Base-by-base conservation (phyloP, 345 rosid species). In the Linum usitatissimum region DNA sequence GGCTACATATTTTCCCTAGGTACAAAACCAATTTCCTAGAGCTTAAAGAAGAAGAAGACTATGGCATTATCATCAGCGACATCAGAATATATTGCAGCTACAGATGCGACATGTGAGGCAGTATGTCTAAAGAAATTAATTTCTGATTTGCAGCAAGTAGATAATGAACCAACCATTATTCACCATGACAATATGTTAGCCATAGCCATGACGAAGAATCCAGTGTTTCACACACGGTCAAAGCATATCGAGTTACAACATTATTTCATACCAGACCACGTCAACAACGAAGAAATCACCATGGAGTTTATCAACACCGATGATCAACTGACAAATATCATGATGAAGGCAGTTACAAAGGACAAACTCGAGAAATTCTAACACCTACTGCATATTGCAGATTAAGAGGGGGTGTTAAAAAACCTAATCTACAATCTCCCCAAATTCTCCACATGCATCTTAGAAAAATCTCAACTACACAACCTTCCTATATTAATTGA, bases 81-180 rank as follows among this genome's bases (percentile, higher is more conserved):
- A 23, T 1, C 28, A 23, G 28, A 23, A 23, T 23, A 23, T 2
- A 23, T 23, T 23, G 28, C 28, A 23, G 28, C 28, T 23, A 23
- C 2, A 23, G 28, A 23, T 23, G 28, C 28, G 2, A 0, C 28
- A 23, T n/a, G n/a, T 62, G 51, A 70, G 30, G 69, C 65, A 18
- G 51, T 74, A 30, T 74, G 65, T 68, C 21, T 66, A 9, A 18
- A 23, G n/a, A 70, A 19, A 31, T 6, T 63, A 53, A 4, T 63
- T 3, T 9, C 3, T 3, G 60, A 63, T 19, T 9, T 70, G 23
- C 23, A 30, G 0, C 51, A 57, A 0, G 15, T 34, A 36, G 30
- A 66, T 20, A 2, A 19, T 49, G 13, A 14, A 3, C 21, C 64
- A 2, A 66, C 65, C 3, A 34, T 14, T 3, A 65, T 69, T 9